Percentiles rank a stretch among this genome's conserved stretches.
Evolutionary conservation across 2,329 filamentous ascomycete genomes (phyloP).

Genomic region (Diplodia corticola): DNA sequence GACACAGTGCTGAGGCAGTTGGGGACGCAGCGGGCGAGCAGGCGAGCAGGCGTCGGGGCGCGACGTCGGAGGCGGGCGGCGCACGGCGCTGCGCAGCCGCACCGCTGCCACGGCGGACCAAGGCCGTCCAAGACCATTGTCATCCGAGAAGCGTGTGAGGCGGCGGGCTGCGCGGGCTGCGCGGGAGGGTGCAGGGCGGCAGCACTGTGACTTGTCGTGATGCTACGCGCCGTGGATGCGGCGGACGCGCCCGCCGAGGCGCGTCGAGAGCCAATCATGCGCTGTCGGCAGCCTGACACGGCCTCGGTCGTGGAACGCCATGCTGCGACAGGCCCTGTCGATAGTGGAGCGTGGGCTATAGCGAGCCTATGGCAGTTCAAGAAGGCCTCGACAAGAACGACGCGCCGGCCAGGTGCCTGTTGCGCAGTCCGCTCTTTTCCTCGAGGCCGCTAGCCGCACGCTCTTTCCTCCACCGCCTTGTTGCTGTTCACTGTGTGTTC

Average conservation of each 20-base stretch:
- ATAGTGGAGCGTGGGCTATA: conserved; percentile 4
- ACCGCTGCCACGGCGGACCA: conserved; percentile 6
- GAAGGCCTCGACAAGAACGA: conserved; percentile 16
- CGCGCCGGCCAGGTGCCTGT: conserved; percentile 14
- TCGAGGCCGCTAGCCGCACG: conserved; percentile 18
- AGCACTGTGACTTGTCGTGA: conserved; percentile 20
- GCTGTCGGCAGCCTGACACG: conserved; percentile 17
- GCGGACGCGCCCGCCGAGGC: background rate
- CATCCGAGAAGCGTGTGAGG: conserved; percentile 4
- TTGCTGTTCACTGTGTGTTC: background rate
- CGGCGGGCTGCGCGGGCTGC: background rate
- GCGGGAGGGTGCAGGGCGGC: background rate
- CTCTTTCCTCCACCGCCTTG: background rate
- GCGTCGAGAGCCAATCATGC: conserved; percentile 12
- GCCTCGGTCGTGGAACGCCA: conserved; percentile 21
- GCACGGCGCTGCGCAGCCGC: background rate
- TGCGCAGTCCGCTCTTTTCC: conserved; percentile 19
- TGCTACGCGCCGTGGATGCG: conserved; percentile 18
- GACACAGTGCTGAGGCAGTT: conserved; percentile 15
- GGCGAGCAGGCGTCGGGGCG: background rate
- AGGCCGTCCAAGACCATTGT: conserved; percentile 7
- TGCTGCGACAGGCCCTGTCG: conserved; percentile 19
- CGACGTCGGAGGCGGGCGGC: background rate
- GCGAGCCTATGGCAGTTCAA: conserved; percentile 17
- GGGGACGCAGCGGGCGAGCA: conserved; percentile 9